phyloP scores from a whole-genome alignment of 2,329 filamentous ascomycete species.

The Lecanicillium sp. region DNA sequence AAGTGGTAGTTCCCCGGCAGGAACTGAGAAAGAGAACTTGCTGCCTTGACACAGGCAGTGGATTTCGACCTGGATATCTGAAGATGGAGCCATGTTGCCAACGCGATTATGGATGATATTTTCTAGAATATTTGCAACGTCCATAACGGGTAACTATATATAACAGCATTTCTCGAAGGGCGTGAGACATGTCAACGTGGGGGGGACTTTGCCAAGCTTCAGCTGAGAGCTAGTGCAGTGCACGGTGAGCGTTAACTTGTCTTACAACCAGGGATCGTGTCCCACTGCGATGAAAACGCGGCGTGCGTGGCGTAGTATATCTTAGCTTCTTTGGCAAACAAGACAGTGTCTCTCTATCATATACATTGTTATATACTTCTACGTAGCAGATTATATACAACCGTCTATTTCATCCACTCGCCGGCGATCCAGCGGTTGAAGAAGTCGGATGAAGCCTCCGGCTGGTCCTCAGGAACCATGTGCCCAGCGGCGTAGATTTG shows the following conservation, averaged over 20 bases:
- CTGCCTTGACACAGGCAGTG: conserved; percentile 41
- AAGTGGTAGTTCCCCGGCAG: conserved; percentile 34
- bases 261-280: too few species aligned
- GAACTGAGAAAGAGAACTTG: conserved; percentile 31
- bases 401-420: conserved; percentile 14
- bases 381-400: neutral
- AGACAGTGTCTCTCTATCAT: too few species aligned
- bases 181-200: too few species aligned
- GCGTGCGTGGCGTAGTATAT: too few species aligned
- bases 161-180: too few species aligned
- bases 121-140: too few species aligned
- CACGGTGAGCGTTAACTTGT: too few species aligned
- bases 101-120: too few species aligned
- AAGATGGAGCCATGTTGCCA: neutral
- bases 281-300: too few species aligned
- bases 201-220: conserved; percentile 4
- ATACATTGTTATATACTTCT: conserved; percentile 2
- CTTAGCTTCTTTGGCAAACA: too few species aligned
- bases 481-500: conserved; percentile 16
- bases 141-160: too few species aligned
- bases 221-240: neutral
- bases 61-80: neutral
- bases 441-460: conserved; percentile 13
- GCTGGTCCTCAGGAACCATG: conserved; percentile 16
- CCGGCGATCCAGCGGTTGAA: conserved; percentile 17